A percentile compares a stretch with the other conserved stretches of the same genome.
Evolutionary conservation across 2,329 filamentous ascomycete species (phyloP).

Genomic region (Neocucurbitaria cava): DNA sequence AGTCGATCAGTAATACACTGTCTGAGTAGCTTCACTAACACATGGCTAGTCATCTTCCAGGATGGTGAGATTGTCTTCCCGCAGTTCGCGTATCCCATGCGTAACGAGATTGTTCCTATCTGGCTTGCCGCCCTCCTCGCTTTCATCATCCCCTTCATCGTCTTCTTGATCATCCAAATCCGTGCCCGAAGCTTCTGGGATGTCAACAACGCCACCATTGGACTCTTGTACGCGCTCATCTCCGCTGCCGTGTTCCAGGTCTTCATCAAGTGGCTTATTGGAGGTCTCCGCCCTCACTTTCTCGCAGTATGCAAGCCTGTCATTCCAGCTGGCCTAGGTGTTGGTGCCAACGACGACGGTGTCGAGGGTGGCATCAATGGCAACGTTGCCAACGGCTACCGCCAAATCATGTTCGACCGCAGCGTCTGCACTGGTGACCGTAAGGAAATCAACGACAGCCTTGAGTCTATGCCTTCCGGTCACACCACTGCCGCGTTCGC

Average conservation of each 20-base stretch:
- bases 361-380: conserved; percentile 59
- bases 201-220: conserved; percentile 73
- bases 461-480: conserved; percentile 76
- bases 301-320: conserved; percentile 72
- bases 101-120: conserved; percentile 66
- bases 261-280: conserved; percentile 77
- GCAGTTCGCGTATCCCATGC: conserved; percentile 73
- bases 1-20: not conserved
- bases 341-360: conserved; percentile 22
- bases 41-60: conserved; percentile 60
- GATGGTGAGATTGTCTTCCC: conserved; percentile 74
- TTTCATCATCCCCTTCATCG: conserved; percentile 67
- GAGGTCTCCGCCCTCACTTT: conserved; percentile 71
- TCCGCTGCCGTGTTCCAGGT: conserved; percentile 78
- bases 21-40: not conserved
- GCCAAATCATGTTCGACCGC: conserved; percentile 70
- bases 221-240: conserved; percentile 74
- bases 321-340: conserved; percentile 49
- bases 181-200: conserved; percentile 62
- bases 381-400: conserved; percentile 60
- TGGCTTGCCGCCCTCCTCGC: conserved; percentile 73
- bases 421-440: conserved; percentile 73
- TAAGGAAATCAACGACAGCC: conserved; percentile 69
- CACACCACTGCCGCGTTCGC: conserved; percentile 77
- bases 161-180: conserved; percentile 72